phyloP scores from a whole-genome alignment of 164 flowering plant species.

The Nymphaea thermarum region DNA sequence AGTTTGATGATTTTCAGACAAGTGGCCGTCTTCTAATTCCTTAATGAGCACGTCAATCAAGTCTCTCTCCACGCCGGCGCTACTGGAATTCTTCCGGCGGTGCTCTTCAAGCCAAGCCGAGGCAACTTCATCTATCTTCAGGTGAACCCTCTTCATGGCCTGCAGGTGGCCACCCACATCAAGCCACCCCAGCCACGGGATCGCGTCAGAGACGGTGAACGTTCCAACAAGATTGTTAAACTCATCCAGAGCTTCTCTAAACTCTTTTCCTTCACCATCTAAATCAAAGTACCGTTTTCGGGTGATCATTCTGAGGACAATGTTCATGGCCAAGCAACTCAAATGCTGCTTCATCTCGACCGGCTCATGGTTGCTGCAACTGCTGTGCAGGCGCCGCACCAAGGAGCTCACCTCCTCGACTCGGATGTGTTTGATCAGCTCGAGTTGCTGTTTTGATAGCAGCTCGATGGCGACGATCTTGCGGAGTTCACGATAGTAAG shows the following conservation, averaged over 20 bases:
- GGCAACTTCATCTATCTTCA: too few species aligned
- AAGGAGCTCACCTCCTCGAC: conserved; percentile 5
- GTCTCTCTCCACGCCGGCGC: conserved; percentile 3
- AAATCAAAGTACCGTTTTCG: conserved; percentile 12
- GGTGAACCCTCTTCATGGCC: too few species aligned
- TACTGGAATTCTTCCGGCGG: conserved; percentile 8
- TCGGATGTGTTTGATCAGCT: conserved; percentile 8
- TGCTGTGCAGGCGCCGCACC: conserved; percentile 4
- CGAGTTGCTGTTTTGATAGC: conserved; percentile 9
- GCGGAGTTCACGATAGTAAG: conserved; percentile 19
- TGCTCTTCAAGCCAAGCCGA: too few species aligned
- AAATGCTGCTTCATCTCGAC: conserved; percentile 16
- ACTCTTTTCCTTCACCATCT: not conserved
- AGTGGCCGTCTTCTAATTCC: not conserved
- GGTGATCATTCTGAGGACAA: conserved; percentile 7
- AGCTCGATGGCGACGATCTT: conserved; percentile 15
- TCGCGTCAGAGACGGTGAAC: conserved; percentile 10
- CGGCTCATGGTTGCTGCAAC: conserved; percentile 1
- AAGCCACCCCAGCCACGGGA: too few species aligned
- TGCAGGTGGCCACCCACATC: too few species aligned
- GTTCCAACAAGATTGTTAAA: conserved; percentile 1
- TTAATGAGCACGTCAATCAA: conserved; percentile 20
- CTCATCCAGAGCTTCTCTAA: not conserved
- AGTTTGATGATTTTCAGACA: conserved; percentile 4
- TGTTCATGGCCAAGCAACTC: conserved; percentile 6